Base-by-base conservation (phyloP, 2,329 filamentous ascomycete species). In the Penicillium sp. region DNA sequence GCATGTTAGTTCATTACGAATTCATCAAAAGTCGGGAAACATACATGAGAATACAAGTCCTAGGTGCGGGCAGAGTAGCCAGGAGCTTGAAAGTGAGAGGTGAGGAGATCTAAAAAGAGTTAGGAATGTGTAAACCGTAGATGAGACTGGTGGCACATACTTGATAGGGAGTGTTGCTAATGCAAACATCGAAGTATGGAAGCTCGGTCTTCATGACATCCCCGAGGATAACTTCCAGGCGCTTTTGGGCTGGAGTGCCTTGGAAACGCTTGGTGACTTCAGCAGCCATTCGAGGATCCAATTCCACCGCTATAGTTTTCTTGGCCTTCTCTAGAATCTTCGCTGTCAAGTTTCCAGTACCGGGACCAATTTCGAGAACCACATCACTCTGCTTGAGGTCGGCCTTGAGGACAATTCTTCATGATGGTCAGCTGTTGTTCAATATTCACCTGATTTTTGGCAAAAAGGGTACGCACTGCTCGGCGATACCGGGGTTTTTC, bases 231-330 rank as follows among this genome's bases (percentile, higher is more conserved):
- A 97, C 85, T 63, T 96, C 91, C 34, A 99, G 78, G 60, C 90
- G 85, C 70, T 90, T 91, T 69, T 89, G 87, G 62, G 87, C 82
- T 0, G 92, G 90, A 41, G 87, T 95, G 18, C 90, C 92, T 73
- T 96, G 92, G 8, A 97, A 92, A 65, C 93, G 88, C 75, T 95
- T 92, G 42, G 90, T 94, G 58, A 96, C 83, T 76, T 97, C 94
- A 53, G 93, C 93, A 12, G 90, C 91, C 94, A 97, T 97, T 67
- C 94, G 83, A 18, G 94, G 92, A 75, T 99, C 94, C 71, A 96
- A 82, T 77, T 99, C 94, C 46, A 96, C 89, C 4, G 89, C 89
- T 46, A 92, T 89, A 49, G 85, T 83, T 54, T 89, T 89, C 72
- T 91, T 92, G 21, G 90, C 90, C 58, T 90, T 88, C 65, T 94